Evolutionary conservation across 2,329 filamentous ascomycete genomes (phyloP), one percentile per base, ranked within the genome.

Genomic region (Albifimbria verrucaria): DNA sequence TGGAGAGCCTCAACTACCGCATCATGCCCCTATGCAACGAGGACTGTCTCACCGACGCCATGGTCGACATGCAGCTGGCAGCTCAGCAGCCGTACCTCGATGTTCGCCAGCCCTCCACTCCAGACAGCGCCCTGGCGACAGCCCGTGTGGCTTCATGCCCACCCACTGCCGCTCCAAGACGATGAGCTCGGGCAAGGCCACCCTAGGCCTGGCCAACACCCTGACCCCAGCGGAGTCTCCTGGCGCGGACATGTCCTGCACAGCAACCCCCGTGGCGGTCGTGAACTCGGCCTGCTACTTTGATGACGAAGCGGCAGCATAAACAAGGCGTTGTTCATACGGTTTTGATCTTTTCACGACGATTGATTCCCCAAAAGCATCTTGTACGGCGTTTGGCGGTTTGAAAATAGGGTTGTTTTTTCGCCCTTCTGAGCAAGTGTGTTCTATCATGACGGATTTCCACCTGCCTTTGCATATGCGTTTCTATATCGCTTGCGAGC

Each of bases 1-100:
- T 87, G 75, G 81, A 86, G 71, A 83, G 78, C 65, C 73, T 88
- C 46, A 75, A 77, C 57, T 88, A 86, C 68, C 77, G 83, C 52
- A 80, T 88, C 62, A 68, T 87, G 67, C 82, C 82, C 7, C 72
- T 88, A 10, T 83, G 77, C 66, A 74, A 82, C 48, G 75, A 78
- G 2, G 75, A 76, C 32, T 76, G 82, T 55, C 77, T 88, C 56
- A 72, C 76, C 36, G 80, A 84, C 56, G 83, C 83, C 11, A 73
- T 84, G 65, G 77, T 79, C 52, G 83, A 87, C 62, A 88, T 88
- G 81, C 78, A 82, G 64, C 77, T 84, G 46, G 84, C 83, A 7
- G 81, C 59, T 7, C 64, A 63, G 18, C 65, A 72, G 41, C 56
- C 59, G 26, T 59, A 62, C 36, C 64, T 61, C 59, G 57, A 62